Evolutionary conservation across 2,329 filamentous ascomycete genomes (phyloP).

Genomic region (Emergomyces orientalis): DNA sequence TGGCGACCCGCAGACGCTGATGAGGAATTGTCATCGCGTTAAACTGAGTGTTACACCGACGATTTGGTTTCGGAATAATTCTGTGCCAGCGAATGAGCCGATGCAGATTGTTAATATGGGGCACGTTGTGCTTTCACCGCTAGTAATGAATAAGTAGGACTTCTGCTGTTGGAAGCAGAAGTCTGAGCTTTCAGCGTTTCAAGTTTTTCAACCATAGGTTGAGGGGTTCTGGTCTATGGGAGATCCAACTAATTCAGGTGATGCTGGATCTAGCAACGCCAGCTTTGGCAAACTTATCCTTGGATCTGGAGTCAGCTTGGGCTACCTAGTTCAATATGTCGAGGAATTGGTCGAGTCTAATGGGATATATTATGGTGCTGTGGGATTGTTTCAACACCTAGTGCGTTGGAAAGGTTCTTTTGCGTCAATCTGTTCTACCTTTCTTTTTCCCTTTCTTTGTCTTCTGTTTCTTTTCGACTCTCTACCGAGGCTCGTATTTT

Average conservation of each 20-base stretch:
- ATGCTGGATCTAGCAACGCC: background rate
- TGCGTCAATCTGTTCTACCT: background rate
- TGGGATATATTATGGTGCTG: background rate
- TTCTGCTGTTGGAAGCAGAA: background rate
- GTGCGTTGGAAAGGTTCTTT: background rate
- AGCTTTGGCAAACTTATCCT: background rate
- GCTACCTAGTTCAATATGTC: background rate
- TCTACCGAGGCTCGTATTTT: background rate
- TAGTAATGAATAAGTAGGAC: background rate
- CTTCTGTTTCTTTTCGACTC: background rate
- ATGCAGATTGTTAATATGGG: constrained; percentile 14
- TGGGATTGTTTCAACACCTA: background rate
- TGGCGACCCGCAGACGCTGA: constrained; percentile 11
- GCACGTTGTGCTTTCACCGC: constrained; percentile 12
- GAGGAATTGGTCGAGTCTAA: background rate
- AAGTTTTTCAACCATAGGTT: background rate
- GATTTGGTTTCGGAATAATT: constrained; percentile 16
- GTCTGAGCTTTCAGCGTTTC: background rate
- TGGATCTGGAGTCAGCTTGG: background rate
- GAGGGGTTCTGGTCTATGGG: background rate
- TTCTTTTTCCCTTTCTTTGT: background rate
- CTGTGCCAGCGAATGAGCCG: background rate
- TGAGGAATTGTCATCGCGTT: constrained; percentile 13
- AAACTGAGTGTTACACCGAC: constrained; percentile 20
- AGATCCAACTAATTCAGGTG: too few species aligned